A percentile compares a stretch with the other conserved stretches of the same genome.
These are phyloP conservation scores for Cystobasidium onofrii DNA, from an alignment of 768 basidiomycete species.

Conservation along the genomic window DNA sequence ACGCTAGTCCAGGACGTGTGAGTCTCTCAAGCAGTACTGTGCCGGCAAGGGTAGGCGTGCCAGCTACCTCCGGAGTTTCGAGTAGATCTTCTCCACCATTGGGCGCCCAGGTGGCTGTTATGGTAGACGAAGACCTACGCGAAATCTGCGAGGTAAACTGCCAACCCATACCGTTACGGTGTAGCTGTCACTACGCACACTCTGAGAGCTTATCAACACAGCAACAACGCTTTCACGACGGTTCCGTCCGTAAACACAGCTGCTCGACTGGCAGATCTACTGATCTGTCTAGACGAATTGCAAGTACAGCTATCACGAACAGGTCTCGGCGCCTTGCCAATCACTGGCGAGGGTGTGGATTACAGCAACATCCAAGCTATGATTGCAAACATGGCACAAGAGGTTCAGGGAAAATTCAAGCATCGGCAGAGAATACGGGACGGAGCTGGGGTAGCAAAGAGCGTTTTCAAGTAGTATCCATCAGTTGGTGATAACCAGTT, in stretches of 20 bases:
- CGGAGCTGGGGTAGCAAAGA: conserved; percentile 21
- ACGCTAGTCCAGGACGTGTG: conserved; percentile 7
- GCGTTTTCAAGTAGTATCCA: not conserved
- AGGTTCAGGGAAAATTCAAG: conserved; percentile 19
- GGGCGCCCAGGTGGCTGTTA: no score
- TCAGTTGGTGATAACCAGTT: not conserved
- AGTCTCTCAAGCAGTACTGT: conserved; percentile 1
- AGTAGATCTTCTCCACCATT: no score
- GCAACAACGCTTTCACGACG: conserved; percentile 20
- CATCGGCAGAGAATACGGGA: conserved; percentile 4
- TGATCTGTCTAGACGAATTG: conserved; percentile 10
- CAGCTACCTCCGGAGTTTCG: no score
- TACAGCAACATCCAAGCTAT: conserved; percentile 1
- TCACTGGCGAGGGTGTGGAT: not conserved
- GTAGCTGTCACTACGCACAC: no score
- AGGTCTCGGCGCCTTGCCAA: conserved; percentile 13
- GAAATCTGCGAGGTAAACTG: no score
- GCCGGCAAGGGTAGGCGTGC: no score
- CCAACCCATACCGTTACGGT: no score
- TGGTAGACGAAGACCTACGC: no score
- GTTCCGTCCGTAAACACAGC: not conserved
- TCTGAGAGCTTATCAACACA: not conserved
- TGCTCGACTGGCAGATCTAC: conserved; percentile 7
- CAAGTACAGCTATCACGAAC: conserved; percentile 13
- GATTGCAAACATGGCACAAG: not conserved